phyloP scores from a whole-genome alignment of 2,329 filamentous ascomycete genomes.

The Niveomyces coronatus region DNA sequence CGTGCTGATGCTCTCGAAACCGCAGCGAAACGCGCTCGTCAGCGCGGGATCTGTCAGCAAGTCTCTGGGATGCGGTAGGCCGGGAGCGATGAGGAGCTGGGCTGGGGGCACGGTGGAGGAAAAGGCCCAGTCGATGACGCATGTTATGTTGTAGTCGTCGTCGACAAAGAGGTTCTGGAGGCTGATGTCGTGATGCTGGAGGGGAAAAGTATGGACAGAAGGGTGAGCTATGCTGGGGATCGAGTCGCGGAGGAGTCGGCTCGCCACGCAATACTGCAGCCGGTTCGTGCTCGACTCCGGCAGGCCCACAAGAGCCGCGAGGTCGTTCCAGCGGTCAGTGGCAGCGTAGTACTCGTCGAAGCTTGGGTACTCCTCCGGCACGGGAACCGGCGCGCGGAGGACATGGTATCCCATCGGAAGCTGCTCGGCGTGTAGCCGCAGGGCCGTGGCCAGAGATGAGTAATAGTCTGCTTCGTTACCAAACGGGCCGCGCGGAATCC shows the following conservation, averaged over 20 bases:
- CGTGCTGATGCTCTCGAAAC: neutral
- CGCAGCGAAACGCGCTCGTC: neutral
- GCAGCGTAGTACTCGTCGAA: slow-evolving; percentile 10
- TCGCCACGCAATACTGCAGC: slow-evolving; percentile 12
- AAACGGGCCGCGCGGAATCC: slow-evolving; percentile 6
- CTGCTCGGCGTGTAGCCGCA: slow-evolving; percentile 13
- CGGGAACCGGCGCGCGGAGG: slow-evolving; percentile 12
- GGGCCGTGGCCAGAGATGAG: slow-evolving; percentile 10
- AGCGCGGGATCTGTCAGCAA: neutral
- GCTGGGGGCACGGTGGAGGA: slow-evolving; percentile 16
- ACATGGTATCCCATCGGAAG: slow-evolving; percentile 12
- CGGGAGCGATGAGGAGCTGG: slow-evolving; percentile 11
- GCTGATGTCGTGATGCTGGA: slow-evolving; percentile 18
- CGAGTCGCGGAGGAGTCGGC: slow-evolving; percentile 10
- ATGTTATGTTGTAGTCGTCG: slow-evolving; percentile 19
- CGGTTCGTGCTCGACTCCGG: slow-evolving; percentile 12
- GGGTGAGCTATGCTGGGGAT: neutral
- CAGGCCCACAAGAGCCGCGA: slow-evolving; percentile 9
- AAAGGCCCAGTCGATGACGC: slow-evolving; percentile 20
- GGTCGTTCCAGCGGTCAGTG: slow-evolving; percentile 13
- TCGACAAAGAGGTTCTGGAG: slow-evolving; percentile 19
- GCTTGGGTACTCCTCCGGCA: slow-evolving; percentile 2
- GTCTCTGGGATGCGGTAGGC: slow-evolving; percentile 10
- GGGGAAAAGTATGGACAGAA: slow-evolving; percentile 11
- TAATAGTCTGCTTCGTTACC: slow-evolving; percentile 8